Evolutionary conservation across 176 grass and related monocot species (phyloP).

Genomic region (Carex cristatella): DNA sequence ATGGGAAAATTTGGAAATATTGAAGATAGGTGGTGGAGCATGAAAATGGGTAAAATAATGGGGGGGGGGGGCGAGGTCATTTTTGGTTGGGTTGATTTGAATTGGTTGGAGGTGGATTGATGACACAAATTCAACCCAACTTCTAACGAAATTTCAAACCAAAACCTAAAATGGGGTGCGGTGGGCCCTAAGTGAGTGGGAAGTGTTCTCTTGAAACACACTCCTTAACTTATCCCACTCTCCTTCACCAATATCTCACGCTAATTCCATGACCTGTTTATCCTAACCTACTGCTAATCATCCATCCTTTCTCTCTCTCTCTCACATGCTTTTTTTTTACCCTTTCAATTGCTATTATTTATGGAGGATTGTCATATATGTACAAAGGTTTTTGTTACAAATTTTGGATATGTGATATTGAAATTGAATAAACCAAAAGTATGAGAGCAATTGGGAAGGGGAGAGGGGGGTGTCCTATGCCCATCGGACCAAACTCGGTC

Average conservation of each 20-base stretch:
- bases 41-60: background rate
- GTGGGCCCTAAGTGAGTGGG: constrained; percentile 17
- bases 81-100: constrained; percentile 17
- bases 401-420: background rate
- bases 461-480: too few relatives aligned
- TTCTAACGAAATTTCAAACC: constrained; percentile 10
- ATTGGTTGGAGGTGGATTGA: constrained; percentile 17
- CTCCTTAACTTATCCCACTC: constrained; percentile 5
- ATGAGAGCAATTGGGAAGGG: background rate
- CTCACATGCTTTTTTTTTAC: background rate
- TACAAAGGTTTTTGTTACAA: background rate
- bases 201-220: constrained; percentile 21
- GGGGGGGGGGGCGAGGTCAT: background rate
- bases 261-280: constrained; percentile 25
- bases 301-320: background rate
- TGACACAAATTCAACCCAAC: constrained; percentile 33
- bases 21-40: background rate
- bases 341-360: background rate
- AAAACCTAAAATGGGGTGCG: constrained; percentile 17
- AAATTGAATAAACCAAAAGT: constrained; percentile 12
- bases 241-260: constrained; percentile 19
- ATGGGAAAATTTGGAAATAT: background rate
- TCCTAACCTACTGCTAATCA: constrained; percentile 19
- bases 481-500: too few relatives aligned
- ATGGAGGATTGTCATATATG: background rate